Evolutionary conservation across 257 asterid species (phyloP), one percentile per base, ranked within the genome.

Genomic region (Scutellaria galericulata): DNA sequence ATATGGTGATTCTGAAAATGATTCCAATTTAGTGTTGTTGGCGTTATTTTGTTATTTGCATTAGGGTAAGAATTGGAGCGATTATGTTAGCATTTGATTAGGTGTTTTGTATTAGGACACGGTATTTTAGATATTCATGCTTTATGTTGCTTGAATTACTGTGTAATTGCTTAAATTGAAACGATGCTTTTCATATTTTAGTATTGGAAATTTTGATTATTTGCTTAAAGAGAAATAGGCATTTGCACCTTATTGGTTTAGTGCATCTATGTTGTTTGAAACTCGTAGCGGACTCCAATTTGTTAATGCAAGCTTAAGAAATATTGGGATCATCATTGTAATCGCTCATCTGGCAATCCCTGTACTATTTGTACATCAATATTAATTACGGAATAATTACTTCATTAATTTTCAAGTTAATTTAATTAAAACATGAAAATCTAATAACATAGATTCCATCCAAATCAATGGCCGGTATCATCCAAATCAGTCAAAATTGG

Each of bases 51-150:
- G n/a, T n/a, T n/a, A n/a, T n/a, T n/a, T n/a, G n/a, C n/a, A n/a
- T n/a, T n/a, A n/a, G n/a, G n/a, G n/a, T n/a, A n/a, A n/a, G n/a
- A n/a, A n/a, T n/a, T n/a, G n/a, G n/a, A n/a, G n/a, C n/a, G n/a
- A n/a, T n/a, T n/a, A n/a, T n/a, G n/a, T n/a, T 5, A 10, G 37
- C 24, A 41, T 44, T 50, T 45, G 18, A 12, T n/a, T 51, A 44
- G 76, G 80, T 31, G n/a, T 51, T n/a, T 51, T 51, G 44, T 61
- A 56, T 64, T 54, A 40, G 67, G 74, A 24, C 56, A 3, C 37
- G 52, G 46, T 42, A 37, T 5, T 46, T 15, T 51, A 53, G 75
- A 78, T 10, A n/a, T 66, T 68, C 54, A 22, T 50, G 20, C n/a
- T 59, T 50, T 54, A 6, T 52, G 31, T 53, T 44, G 18, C 56